Evolutionary conservation across 495 filamentous ascomycete species (phyloP).

Genomic region (Trypethelium eluteriae): DNA sequence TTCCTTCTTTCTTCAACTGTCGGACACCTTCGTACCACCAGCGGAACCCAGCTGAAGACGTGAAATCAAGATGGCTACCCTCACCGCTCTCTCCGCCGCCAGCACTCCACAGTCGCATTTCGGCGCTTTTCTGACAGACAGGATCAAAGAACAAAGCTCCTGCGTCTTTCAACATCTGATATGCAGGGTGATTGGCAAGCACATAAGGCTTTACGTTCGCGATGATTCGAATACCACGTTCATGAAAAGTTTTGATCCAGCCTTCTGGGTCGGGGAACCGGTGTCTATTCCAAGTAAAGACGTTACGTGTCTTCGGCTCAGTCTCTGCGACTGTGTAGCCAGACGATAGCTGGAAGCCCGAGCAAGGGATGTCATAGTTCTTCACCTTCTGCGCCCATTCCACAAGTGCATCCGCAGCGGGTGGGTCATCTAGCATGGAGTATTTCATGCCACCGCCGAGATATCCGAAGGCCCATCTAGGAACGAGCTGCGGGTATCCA

Average conservation of each 20-base stretch:
- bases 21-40: conserved; percentile 63
- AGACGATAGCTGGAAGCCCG: conserved; percentile 62
- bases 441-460: conserved; percentile 65
- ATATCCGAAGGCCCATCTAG: conserved; percentile 62
- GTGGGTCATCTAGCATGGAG: conserved; percentile 54
- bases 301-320: conserved; percentile 58
- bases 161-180: conserved; percentile 45
- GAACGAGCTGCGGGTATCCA: conserved; percentile 56
- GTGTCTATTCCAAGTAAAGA: conserved; percentile 62
- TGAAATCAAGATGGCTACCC: conserved; percentile 64
- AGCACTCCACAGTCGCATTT: conserved; percentile 58
- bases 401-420: conserved; percentile 50
- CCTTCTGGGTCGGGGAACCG: conserved; percentile 58
- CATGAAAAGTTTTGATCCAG: conserved; percentile 53
- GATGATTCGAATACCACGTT: conserved; percentile 54
- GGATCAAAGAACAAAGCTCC: conserved; percentile 57
- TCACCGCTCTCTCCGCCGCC: conserved; percentile 60
- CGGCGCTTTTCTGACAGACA: conserved; percentile 44
- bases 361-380: conserved; percentile 59
- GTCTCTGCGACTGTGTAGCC: conserved; percentile 61
- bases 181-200: conserved; percentile 56
- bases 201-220: conserved; percentile 69
- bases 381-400: conserved; percentile 54
- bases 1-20: conserved; percentile 50
- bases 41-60: conserved; percentile 52